A percentile compares a stretch with the other conserved stretches of the same genome.
phyloP scores from a whole-genome alignment of 1,284 basidiomycete genomes.

The Sanghuangporus baumii region DNA sequence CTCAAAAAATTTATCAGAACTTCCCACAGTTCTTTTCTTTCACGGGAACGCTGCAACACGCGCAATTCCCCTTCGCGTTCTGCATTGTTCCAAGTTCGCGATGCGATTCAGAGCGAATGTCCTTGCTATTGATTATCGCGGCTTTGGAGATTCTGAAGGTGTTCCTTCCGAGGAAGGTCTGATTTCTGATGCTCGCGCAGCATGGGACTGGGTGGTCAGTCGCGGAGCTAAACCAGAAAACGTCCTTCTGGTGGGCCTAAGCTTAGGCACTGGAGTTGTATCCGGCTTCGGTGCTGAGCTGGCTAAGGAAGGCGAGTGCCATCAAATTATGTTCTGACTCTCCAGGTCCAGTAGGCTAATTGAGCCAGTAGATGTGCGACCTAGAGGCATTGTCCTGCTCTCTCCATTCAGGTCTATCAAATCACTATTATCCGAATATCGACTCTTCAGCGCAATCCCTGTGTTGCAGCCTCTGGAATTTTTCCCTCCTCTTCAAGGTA shows the following conservation, averaged over 20 bases:
- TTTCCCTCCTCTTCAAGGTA: constrained; percentile 68
- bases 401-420: constrained; percentile 73
- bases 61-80: constrained; percentile 57
- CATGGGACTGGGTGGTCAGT: constrained; percentile 72
- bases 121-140: constrained; percentile 86
- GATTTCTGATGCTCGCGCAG: constrained; percentile 68
- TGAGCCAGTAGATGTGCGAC: constrained; percentile 23
- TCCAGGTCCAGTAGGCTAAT: background rate
- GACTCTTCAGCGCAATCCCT: constrained; percentile 65
- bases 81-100: constrained; percentile 56
- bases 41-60: constrained; percentile 88
- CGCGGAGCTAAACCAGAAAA: constrained; percentile 53
- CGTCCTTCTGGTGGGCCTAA: constrained; percentile 75
- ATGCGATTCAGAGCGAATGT: constrained; percentile 70
- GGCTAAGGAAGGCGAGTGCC: constrained; percentile 40
- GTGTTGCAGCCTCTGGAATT: constrained; percentile 63
- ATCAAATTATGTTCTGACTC: background rate
- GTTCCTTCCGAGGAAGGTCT: constrained; percentile 74
- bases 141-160: constrained; percentile 85
- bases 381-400: constrained; percentile 64
- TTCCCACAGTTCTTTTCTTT: constrained; percentile 82
- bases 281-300: constrained; percentile 58
- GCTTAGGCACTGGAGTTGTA: constrained; percentile 76
- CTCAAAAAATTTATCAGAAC: constrained; percentile 43
- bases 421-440: constrained; percentile 66